Evolutionary conservation across 345 rosid species (phyloP), one percentile per base, ranked within the genome.

Genomic region (Cardiospermum halicacabum): DNA sequence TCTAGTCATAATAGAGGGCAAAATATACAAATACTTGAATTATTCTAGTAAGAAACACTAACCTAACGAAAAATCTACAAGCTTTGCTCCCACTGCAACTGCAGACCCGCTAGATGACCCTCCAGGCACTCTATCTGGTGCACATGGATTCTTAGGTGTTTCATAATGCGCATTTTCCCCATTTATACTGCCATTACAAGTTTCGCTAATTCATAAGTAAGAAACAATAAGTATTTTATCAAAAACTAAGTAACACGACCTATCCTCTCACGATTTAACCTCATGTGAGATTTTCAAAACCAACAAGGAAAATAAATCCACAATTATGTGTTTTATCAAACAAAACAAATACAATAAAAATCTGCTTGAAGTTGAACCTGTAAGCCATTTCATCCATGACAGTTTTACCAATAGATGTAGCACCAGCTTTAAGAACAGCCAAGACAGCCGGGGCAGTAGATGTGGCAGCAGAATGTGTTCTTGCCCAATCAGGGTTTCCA

Each of bases 61-160:
- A 88, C 98, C 98, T 5, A 92, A 60, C 58, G 98, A 81, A 78
- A 93, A 93, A 75, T 93, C 98, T 11, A 77, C 94, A 55, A 90
- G 85, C 72, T 11, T 80, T 58, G 98, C 98, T 10, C 77, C 88
- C 31, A 90, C 98, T 34, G 94, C 89, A 59, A 88, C 98, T n/a
- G 97, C 97, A 61, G 97, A 93, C 43, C 98, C 98, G 76, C 97
- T 93, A 4, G 97, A 93, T 54, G 98, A 93, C 72, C 98, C 98
- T 31, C 94, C 98, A 22, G 97, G 96, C 19, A 88, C 85, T 7
- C 89, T 78, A 68, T 80, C 87, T 0, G 71, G 74, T 70, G 91
- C 89, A 79, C 81, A 73, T n/a, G 94, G 98, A 72, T 93, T 93
- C 66, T 5, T 68, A 26, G 98, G 98, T 27, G 98, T 90, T 43